A percentile compares a stretch with the other conserved stretches of the same genome.
Evolutionary conservation across 345 rosid species (phyloP).

Genomic region (Hibiscus syriacus): DNA sequence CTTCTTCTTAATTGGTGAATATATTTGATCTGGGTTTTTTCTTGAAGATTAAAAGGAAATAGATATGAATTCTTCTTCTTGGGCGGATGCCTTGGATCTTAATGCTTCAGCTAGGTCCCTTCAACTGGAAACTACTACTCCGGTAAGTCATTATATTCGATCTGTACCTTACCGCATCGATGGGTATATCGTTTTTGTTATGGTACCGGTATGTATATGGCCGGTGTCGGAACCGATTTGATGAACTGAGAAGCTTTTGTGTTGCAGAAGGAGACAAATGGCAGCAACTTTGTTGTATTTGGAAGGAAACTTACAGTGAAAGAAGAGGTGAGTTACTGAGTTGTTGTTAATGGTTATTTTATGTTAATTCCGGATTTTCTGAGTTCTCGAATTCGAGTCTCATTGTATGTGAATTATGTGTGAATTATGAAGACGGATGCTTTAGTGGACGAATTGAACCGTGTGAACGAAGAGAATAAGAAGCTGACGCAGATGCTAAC

Average conservation of each 20-base stretch:
- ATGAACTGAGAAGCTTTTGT: conserved; percentile 1
- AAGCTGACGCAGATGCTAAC: conserved; percentile 72
- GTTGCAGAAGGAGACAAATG: conserved; percentile 19
- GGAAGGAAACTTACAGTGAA: conserved; percentile 26
- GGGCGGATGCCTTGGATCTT: conserved; percentile 51
- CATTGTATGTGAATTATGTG: no score
- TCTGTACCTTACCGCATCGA: no score
- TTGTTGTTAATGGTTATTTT: no score
- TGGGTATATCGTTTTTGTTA: background rate
- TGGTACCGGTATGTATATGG: background rate
- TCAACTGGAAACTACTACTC: conserved; percentile 26
- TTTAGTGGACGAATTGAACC: conserved; percentile 70
- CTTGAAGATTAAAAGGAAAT: no score
- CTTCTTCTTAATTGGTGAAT: conserved; percentile 1
- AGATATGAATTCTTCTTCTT: conserved; percentile 56
- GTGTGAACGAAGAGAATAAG: conserved; percentile 78
- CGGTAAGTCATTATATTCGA: conserved; percentile 17
- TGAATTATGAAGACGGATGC: conserved; percentile 26
- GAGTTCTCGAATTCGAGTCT: background rate
- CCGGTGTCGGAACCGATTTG: background rate
- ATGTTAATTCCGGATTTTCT: background rate
- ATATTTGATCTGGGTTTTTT: no score
- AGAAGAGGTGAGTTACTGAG: conserved; percentile 33
- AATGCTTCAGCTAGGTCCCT: conserved; percentile 32
- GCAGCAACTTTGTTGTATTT: conserved; percentile 25